phyloP scores from a whole-genome alignment of 169 alveolate species.

The Cryptosporidium muris region DNA sequence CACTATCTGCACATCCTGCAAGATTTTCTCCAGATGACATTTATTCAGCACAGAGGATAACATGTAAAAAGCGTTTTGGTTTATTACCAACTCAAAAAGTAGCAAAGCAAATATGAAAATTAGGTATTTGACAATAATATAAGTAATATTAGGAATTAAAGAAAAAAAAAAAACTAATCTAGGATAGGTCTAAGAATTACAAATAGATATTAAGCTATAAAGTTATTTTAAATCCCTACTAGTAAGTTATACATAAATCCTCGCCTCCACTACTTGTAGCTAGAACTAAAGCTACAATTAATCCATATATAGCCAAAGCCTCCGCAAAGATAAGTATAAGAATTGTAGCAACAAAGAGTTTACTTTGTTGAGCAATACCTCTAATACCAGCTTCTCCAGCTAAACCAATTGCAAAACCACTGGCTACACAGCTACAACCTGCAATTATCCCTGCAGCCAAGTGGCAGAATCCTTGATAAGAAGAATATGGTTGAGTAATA shows the following conservation, averaged over 20 bases:
- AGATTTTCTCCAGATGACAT: constrained; percentile 92
- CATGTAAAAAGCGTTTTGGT: constrained; percentile 83
- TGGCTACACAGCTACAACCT: constrained; percentile 87
- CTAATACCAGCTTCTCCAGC: constrained; percentile 91
- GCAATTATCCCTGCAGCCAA: constrained; percentile 87
- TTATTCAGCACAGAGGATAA: constrained; percentile 82
- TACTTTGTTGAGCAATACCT: constrained; percentile 84
- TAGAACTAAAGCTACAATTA: constrained; percentile 83
- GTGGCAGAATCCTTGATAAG: constrained; percentile 82
- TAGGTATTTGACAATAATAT: not conserved
- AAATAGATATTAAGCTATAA: not conserved
- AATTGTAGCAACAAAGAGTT: constrained; percentile 88
- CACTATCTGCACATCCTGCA: constrained; percentile 93
- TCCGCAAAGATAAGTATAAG: constrained; percentile 88
- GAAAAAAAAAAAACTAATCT: not conserved
- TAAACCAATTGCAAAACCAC: constrained; percentile 88
- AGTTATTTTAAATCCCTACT: not conserved
- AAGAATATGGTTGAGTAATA: constrained; percentile 76
- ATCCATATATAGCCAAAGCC: constrained; percentile 87
- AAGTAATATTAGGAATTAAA: not conserved
- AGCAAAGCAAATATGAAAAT: not conserved
- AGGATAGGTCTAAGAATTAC: not conserved
- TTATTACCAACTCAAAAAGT: constrained; percentile 73
- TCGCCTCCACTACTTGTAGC: constrained; percentile 33
- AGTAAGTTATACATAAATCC: constrained; percentile 35